These are phyloP conservation scores for Effrenium voratum DNA, from an alignment of 73 alveolate genomes.

Conservation along the genomic window DNA sequence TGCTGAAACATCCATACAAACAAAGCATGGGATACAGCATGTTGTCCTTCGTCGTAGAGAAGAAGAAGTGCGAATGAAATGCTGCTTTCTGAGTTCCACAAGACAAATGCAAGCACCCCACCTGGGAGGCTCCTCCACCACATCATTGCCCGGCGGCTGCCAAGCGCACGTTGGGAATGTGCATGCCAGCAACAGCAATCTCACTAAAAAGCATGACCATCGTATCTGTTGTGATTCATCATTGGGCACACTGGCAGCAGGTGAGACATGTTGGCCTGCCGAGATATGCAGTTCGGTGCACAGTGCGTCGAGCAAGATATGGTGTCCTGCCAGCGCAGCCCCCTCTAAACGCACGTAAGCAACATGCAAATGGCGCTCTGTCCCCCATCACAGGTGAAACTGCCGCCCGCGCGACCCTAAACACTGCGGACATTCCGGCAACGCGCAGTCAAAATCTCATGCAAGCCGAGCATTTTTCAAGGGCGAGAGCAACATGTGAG, in stretches of 20 bases:
- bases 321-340: slow-evolving; percentile 91
- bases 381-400: too few relatives aligned
- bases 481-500: too few relatives aligned
- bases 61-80: not conserved
- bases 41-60: not conserved
- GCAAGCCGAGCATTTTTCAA: too few relatives aligned
- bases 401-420: too few relatives aligned
- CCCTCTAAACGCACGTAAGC: too few relatives aligned
- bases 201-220: not conserved
- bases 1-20: not conserved
- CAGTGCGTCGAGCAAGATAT: slow-evolving; percentile 82
- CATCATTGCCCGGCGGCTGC: slow-evolving; percentile 91
- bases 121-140: slow-evolving; percentile 87
- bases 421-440: too few relatives aligned
- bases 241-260: not conserved
- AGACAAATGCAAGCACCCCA: not conserved
- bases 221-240: not conserved
- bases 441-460: too few relatives aligned
- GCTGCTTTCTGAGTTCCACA: not conserved
- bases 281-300: slow-evolving; percentile 90
- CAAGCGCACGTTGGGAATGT: not conserved
- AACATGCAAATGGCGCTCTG: too few relatives aligned
- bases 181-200: not conserved
- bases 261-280: not conserved
- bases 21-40: not conserved